Conservation (phyloP, 352 stramenopile genomes). For the Globisporangium carolinianum region DNA sequence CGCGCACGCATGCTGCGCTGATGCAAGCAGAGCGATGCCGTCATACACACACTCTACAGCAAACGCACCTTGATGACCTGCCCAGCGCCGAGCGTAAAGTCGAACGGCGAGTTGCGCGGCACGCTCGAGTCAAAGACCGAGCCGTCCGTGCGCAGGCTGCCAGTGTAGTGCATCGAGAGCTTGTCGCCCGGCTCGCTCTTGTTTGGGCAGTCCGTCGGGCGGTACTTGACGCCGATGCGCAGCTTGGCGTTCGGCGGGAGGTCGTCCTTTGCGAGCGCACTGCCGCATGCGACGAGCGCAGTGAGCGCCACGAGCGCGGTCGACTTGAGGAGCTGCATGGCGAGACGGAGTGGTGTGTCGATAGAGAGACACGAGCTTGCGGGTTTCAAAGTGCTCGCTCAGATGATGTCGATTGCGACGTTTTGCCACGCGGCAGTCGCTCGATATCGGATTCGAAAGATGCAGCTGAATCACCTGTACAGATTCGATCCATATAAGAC, state of each 20-base stretch:
- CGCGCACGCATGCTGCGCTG: neutral
- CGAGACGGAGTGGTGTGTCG: neutral
- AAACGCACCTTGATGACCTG: slow-evolving; percentile 90
- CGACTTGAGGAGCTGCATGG: slow-evolving; percentile 43
- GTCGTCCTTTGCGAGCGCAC: slow-evolving; percentile 59
- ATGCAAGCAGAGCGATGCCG: neutral
- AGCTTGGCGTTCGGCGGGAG: slow-evolving; percentile 58
- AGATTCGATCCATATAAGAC: no score
- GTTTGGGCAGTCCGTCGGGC: slow-evolving; percentile 52
- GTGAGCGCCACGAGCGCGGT: slow-evolving; percentile 29
- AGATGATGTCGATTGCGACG: no score
- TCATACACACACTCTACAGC: slow-evolving; percentile 1
- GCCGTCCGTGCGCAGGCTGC: slow-evolving; percentile 92
- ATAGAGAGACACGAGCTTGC: neutral
- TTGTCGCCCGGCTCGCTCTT: slow-evolving; percentile 81
- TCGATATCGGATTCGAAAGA: neutral
- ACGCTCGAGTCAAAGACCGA: slow-evolving; percentile 97
- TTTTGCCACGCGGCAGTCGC: slow-evolving; percentile 17
- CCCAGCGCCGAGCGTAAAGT: slow-evolving; percentile 91
- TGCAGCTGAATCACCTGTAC: no score
- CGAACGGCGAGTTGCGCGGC: slow-evolving; percentile 90
- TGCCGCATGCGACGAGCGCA: slow-evolving; percentile 14
- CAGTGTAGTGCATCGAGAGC: slow-evolving; percentile 95
- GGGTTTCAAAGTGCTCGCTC: no score
- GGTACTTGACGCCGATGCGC: slow-evolving; percentile 75